A percentile compares a stretch with the other conserved stretches of the same genome.
Evolutionary conservation across 2,329 filamentous ascomycete species (phyloP).

Genomic region (Blastomyces percursus): DNA sequence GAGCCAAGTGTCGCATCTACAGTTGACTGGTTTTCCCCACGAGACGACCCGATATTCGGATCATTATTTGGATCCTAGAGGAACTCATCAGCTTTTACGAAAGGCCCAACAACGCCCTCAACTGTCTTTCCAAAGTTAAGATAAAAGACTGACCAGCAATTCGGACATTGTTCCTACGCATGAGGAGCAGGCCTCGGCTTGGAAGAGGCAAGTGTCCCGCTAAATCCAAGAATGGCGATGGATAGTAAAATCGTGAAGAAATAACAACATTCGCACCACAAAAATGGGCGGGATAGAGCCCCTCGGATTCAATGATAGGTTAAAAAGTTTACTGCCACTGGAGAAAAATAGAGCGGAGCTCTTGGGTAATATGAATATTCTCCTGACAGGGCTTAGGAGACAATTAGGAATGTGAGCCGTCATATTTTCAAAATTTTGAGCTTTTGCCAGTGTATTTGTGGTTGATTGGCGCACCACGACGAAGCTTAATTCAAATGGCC

Average conservation of each 20-base stretch:
- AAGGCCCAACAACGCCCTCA: neutral
- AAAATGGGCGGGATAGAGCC: neutral
- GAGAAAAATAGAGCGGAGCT: neutral
- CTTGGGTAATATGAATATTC: neutral
- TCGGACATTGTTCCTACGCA: neutral
- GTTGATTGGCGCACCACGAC: neutral
- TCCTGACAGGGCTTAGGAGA: neutral
- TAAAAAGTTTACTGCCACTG: neutral
- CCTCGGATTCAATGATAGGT: neutral
- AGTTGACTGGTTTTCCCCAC: constrained; percentile 29
- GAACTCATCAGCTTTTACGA: constrained; percentile 1
- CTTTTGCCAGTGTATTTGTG: neutral
- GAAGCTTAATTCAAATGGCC: neutral
- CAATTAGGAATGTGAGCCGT: neutral
- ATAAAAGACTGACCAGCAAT: neutral
- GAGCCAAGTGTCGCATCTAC: constrained; percentile 22
- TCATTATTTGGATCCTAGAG: constrained; percentile 30
- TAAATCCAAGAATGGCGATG: neutral
- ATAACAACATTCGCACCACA: neutral
- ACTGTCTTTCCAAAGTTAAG: neutral
- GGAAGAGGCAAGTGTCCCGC: neutral
- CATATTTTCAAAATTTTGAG: neutral
- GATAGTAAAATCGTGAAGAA: neutral
- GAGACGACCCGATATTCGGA: constrained; percentile 33
- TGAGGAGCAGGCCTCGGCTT: no score